phyloP scores from a whole-genome alignment of 2,329 filamentous ascomycete genomes.

The Cryphonectria parasitica region DNA sequence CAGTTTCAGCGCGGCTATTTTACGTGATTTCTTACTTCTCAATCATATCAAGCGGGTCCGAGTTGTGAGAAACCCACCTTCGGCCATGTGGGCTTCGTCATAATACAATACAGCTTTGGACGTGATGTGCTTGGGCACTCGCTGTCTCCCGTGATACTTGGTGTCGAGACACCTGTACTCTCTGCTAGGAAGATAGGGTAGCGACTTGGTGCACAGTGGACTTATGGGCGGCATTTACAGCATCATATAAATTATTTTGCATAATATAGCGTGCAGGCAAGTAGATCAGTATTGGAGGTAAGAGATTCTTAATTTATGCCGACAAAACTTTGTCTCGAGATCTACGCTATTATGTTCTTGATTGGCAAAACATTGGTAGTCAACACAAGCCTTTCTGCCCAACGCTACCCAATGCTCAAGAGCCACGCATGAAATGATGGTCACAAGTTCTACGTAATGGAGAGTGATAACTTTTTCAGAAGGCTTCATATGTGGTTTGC shows the following conservation, averaged over 20 bases:
- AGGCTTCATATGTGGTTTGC: background rate
- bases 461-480: background rate
- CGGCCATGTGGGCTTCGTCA: background rate
- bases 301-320: background rate
- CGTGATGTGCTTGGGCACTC: background rate
- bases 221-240: background rate
- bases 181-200: background rate
- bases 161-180: background rate
- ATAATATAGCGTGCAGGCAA: background rate
- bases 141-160: background rate
- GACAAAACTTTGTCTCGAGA: background rate
- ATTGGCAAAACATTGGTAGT: background rate
- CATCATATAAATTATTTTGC: background rate
- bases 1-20: background rate
- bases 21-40: too few species aligned
- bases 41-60: background rate
- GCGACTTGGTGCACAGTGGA: background rate
- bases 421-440: background rate
- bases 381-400: background rate
- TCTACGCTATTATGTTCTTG: background rate
- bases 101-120: fast-evolving
- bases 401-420: background rate
- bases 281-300: background rate
- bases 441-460: background rate
- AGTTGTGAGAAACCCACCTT: background rate